Conservation (phyloP, 495 filamentous ascomycete genomes). For the Thermochaetoides thermophila region DNA sequence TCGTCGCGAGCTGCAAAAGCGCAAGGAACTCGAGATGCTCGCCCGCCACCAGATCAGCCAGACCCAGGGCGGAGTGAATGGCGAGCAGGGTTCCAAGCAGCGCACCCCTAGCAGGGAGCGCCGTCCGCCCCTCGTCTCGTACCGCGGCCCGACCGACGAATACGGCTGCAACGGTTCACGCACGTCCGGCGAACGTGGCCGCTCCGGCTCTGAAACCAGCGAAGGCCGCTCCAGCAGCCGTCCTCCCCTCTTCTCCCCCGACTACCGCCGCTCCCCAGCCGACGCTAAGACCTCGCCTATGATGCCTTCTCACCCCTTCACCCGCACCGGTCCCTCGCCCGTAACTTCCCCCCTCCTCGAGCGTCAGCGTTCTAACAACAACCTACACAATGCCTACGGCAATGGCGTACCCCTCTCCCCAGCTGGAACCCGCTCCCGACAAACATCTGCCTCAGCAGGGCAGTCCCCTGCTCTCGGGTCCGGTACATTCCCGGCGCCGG, state of each 20-base stretch:
- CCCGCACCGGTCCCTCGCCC: conserved; percentile 16
- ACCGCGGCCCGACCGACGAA: conserved; percentile 26
- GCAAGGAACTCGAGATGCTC: conserved; percentile 32
- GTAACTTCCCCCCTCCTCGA: conserved; percentile 15
- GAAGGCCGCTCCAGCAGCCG: conserved; percentile 37
- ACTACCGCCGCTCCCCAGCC: conserved; percentile 30
- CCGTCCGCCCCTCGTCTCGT: conserved; percentile 27
- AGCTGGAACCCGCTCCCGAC: too few relatives aligned
- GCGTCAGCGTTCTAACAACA: conserved; percentile 15
- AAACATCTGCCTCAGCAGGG: too few relatives aligned
- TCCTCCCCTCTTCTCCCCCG: conserved; percentile 16
- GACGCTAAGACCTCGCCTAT: conserved; percentile 29
- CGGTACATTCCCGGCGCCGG: too few relatives aligned
- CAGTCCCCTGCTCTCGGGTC: too few relatives aligned
- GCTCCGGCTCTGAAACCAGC: conserved; percentile 46
- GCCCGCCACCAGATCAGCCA: conserved; percentile 22
- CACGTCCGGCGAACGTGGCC: conserved; percentile 33
- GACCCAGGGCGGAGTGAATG: conserved; percentile 16
- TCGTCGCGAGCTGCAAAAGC: conserved; percentile 34
- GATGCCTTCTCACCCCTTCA: conserved; percentile 36
- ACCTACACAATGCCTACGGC: too few relatives aligned
- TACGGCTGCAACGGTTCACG: conserved; percentile 14
- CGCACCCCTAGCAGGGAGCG: conserved; percentile 31
- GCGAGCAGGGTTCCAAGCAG: conserved; percentile 14
- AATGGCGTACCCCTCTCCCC: too few relatives aligned